These are phyloP conservation scores for Apiospora marii DNA, from an alignment of 2,329 filamentous ascomycete species.

Conservation along the genomic window DNA sequence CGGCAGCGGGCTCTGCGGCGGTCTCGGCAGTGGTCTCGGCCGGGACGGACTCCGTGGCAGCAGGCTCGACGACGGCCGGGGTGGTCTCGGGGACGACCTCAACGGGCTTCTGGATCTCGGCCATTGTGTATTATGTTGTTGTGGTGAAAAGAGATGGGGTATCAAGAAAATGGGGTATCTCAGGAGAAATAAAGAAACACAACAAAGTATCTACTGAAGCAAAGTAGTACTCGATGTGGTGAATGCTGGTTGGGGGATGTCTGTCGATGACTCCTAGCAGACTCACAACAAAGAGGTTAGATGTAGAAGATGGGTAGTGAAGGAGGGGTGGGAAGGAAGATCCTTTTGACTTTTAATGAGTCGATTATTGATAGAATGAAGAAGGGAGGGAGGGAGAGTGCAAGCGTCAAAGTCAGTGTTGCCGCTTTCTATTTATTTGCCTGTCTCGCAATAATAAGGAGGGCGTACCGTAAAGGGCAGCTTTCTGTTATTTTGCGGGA, in stretches of 20 bases:
- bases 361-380: slow-evolving; percentile 40
- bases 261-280: slow-evolving; percentile 23
- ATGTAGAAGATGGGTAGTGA: slow-evolving; percentile 34
- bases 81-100: slow-evolving; percentile 65
- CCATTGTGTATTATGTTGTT: slow-evolving; percentile 63
- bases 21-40: slow-evolving; percentile 35
- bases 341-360: slow-evolving; percentile 31
- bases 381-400: slow-evolving; percentile 33
- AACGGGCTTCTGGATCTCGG: slow-evolving; percentile 72
- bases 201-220: slow-evolving; percentile 18
- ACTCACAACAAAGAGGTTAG: slow-evolving; percentile 29
- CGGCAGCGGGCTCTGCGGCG: slow-evolving; percentile 46
- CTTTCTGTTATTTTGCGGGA: slow-evolving; percentile 21
- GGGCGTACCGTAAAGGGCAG: slow-evolving; percentile 29
- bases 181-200: slow-evolving; percentile 43
- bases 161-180: slow-evolving; percentile 60
- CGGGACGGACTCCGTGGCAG: slow-evolving; percentile 34
- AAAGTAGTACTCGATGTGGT: slow-evolving; percentile 24
- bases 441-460: slow-evolving; percentile 42
- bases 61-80: slow-evolving; percentile 46
- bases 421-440: slow-evolving; percentile 46
- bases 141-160: slow-evolving; percentile 45
- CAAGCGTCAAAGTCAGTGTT: slow-evolving; percentile 34
- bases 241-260: slow-evolving; percentile 17
- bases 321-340: slow-evolving; percentile 28